These are phyloP conservation scores for Anthracocystis setariae DNA, from an alignment of 1,284 basidiomycete genomes.

Conservation along the genomic window DNA sequence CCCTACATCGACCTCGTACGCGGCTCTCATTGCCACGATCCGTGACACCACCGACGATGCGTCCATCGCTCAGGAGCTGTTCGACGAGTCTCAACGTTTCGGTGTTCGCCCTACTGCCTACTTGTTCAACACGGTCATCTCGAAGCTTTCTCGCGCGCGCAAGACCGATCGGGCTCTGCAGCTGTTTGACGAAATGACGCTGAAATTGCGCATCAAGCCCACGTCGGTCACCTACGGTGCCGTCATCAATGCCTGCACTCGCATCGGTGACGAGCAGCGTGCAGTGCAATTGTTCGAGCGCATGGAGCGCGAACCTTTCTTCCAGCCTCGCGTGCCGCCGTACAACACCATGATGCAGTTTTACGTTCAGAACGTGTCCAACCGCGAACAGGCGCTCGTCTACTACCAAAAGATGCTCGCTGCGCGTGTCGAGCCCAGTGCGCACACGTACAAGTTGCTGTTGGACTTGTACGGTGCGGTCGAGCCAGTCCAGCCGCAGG, in stretches of 20 bases:
- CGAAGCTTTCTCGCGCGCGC: slow-evolving; percentile 65
- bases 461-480: slow-evolving; percentile 90
- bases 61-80: slow-evolving; percentile 64
- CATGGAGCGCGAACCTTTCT: slow-evolving; percentile 80
- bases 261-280: slow-evolving; percentile 86
- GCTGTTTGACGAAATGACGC: slow-evolving; percentile 62
- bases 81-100: slow-evolving; percentile 63
- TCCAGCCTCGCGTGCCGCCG: slow-evolving; percentile 89
- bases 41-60: slow-evolving; percentile 67
- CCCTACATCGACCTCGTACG: slow-evolving; percentile 61
- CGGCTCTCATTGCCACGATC: slow-evolving; percentile 63
- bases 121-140: slow-evolving; percentile 67
- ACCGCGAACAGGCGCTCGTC: slow-evolving; percentile 73
- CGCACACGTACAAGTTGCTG: slow-evolving; percentile 73
- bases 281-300: slow-evolving; percentile 86
- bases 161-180: slow-evolving; percentile 63
- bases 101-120: slow-evolving; percentile 60
- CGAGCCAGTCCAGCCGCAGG: slow-evolving; percentile 77
- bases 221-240: slow-evolving; percentile 94
- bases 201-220: slow-evolving; percentile 72
- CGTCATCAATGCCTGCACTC: slow-evolving; percentile 81
- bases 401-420: slow-evolving; percentile 80
- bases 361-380: slow-evolving; percentile 87
- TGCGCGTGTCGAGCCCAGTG: slow-evolving; percentile 72
- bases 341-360: slow-evolving; percentile 99